These are phyloP conservation scores for Salix suchowensis DNA, from an alignment of 345 rosid species.

Conservation along the genomic window DNA sequence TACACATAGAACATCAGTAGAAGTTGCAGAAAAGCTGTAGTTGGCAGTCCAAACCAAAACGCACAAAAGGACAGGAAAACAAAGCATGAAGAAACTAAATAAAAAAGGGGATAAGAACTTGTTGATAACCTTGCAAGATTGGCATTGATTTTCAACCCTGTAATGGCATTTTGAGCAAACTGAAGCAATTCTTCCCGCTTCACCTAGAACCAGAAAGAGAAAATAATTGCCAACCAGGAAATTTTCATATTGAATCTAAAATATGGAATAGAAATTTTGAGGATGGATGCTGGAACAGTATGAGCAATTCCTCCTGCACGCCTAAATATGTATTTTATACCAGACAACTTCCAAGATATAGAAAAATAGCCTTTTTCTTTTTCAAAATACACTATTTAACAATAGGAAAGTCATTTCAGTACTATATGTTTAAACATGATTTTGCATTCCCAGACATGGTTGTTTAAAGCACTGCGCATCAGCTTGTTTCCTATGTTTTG, in stretches of 20 bases:
- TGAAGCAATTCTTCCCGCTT: constrained; percentile 96
- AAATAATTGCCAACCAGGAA: constrained; percentile 8
- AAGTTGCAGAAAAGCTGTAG: background rate
- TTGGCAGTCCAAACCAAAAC: background rate
- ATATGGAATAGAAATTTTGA: background rate
- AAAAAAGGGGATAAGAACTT: background rate
- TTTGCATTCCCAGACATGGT: background rate
- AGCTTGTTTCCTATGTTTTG: background rate
- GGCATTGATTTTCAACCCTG: constrained; percentile 76
- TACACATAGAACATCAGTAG: background rate
- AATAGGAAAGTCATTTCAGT: background rate
- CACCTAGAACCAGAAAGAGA: constrained; percentile 44
- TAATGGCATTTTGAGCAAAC: constrained; percentile 77
- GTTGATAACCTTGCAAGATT: constrained; percentile 64
- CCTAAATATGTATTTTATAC: background rate
- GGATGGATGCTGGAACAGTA: background rate
- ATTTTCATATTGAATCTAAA: constrained; percentile 10
- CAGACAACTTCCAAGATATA: background rate
- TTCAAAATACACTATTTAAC: background rate
- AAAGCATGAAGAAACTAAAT: background rate
- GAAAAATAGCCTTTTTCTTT: background rate
- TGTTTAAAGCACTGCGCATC: background rate
- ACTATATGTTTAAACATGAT: background rate
- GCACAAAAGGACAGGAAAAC: constrained; percentile 5
- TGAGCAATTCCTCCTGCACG: background rate